Evolutionary conservation across 202 grass and related monocot genomes (phyloP), one percentile per base, ranked within the genome.

Genomic region (Thinopyrum obtusiflorum): DNA sequence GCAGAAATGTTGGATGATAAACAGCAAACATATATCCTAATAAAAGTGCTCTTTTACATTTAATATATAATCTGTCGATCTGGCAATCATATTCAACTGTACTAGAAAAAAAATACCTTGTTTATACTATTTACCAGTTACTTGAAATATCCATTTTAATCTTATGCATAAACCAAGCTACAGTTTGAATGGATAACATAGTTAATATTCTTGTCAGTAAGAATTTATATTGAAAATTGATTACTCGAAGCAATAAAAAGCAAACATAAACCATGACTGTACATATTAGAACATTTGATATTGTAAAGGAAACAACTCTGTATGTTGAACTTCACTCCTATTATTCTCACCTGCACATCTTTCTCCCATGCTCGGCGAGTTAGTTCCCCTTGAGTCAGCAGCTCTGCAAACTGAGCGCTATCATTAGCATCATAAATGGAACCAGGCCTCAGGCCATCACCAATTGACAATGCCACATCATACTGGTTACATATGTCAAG

Each of bases 341-440:
- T 28, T 60, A 77, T 80, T 31, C 82, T 88, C 47, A 98, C 97
- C 97, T 98, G 97, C 37, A 98, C 97, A 89, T 98, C 97, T 88
- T 98, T 98, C 69, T 92, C 97, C 97, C 97, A 98, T 78, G 97
- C 97, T 87, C 88, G 91, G 51, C 93, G 91, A 81, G 97, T 98
- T 84, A 98, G 83, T 80, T 96, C 93, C 62, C 97, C 97, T 85
- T 98, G 97, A 66, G 97, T 98, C 77, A 98, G 60, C 11, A 98
- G 73, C 74, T 98, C 97, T 39, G 97, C 93, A 94, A 98, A 98
- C 86, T 98, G 97, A 77, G 97, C 97, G 87, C 89, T 94, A 35
- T 98, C 97, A 88, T 98, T 98, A 26, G 97, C 97, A 92, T 98
- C 97, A 88, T 96, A 98, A 86, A 98, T 96, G 65, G 97, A 98